These are phyloP conservation scores for Penicillium capsulatum DNA, from an alignment of 2,329 filamentous ascomycete genomes.

Conservation along the genomic window DNA sequence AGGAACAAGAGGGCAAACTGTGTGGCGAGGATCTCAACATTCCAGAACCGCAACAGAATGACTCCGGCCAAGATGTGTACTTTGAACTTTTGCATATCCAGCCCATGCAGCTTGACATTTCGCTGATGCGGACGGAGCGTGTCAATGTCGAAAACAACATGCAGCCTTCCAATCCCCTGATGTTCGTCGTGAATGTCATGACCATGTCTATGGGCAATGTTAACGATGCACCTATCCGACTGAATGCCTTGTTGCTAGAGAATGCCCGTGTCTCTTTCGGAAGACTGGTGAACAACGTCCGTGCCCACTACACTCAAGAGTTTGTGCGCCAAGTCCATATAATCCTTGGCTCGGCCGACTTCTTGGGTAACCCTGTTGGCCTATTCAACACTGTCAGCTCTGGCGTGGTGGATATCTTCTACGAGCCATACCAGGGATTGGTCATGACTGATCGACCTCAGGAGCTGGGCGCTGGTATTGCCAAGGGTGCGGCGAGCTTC, in stretches of 20 bases:
- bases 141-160: slow-evolving; percentile 96
- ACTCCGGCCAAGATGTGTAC: slow-evolving; percentile 90
- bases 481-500: slow-evolving; percentile 93
- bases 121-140: slow-evolving; percentile 92
- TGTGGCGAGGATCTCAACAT: slow-evolving; percentile 89
- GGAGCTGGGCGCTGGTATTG: slow-evolving; percentile 90
- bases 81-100: slow-evolving; percentile 96
- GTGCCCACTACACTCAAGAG: slow-evolving; percentile 95
- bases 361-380: slow-evolving; percentile 94
- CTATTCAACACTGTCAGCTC: slow-evolving; percentile 98
- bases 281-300: slow-evolving; percentile 77
- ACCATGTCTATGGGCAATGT: slow-evolving; percentile 99
- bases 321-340: slow-evolving; percentile 95
- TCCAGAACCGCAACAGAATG: slow-evolving; percentile 80
- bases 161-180: slow-evolving; percentile 84
- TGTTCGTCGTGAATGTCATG: slow-evolving; percentile 98
- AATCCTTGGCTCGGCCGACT: slow-evolving; percentile 93
- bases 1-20: slow-evolving; percentile 75
- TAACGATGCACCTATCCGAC: slow-evolving; percentile 90
- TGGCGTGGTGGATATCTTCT: slow-evolving; percentile 96
- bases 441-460: slow-evolving; percentile 95
- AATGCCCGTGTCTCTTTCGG: slow-evolving; percentile 88
- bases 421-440: slow-evolving; percentile 96
- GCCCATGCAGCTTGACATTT: slow-evolving; percentile 95
- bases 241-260: slow-evolving; percentile 91